Evolutionary conservation across 805 yeast species (phyloP), one percentile per base, ranked within the genome.

Genomic region (Diddensiella santjacobensis): DNA sequence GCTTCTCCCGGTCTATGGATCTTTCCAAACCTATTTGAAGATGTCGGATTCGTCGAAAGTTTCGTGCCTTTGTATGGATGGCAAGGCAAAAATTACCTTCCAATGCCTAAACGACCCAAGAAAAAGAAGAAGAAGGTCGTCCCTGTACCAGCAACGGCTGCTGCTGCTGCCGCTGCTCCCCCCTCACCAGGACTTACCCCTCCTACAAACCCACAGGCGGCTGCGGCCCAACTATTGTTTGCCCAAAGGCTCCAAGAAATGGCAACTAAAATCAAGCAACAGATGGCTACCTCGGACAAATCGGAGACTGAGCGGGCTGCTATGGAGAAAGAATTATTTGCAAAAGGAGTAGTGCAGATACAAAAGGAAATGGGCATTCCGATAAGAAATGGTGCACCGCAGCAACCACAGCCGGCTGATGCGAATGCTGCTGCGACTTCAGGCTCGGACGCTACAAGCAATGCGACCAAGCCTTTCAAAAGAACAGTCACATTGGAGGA

Each of bases 1-100:
- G 69, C 76, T 48, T 78, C 80, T 4, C 80, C 80, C 38, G 96
- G 95, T n/a, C 75, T 93, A 64, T 93, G 99, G 99, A 65, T 93
- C 41, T 91, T 88, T 75, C 99, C 99, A 48, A 91, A 91, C 64
- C 73, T 93, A 62, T 93, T 90, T 68, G 99, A 83, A 53, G 99
- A 93, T 63, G 90, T 95, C 59, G 96, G 97, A 20, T 84, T 93
- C 54, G 62, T 91, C 51, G 98, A 91, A 50, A 85, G 96, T 72
- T 93, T 93, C 72, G 75, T 75, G 56, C 99, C 99, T 3, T 57
- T 83, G n/a, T 93, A 85, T 62, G 93, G 81, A 2, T 89, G 89
- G 86, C 87, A 83, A 55, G 84, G 75, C 22, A 30, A 43, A 26
- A 47, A 38, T 11, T 51, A 40, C 31, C 42, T 48, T 20, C 56